Evolutionary conservation across 2,329 filamentous ascomycete genomes (phyloP).

Genomic region (Lasiodiplodia sp.): DNA sequence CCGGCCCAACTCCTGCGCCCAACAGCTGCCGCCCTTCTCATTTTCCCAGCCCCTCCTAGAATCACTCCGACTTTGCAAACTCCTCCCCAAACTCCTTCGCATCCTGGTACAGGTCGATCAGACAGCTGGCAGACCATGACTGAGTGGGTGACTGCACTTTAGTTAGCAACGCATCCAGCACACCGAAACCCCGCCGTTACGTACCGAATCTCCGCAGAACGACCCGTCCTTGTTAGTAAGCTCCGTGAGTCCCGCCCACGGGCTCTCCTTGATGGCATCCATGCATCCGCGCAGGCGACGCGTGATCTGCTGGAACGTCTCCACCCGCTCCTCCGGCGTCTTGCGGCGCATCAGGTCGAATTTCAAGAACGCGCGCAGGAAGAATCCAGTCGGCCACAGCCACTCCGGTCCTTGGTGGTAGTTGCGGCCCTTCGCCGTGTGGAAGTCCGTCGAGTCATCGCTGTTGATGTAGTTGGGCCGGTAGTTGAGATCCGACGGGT

Average conservation of each 20-base stretch:
- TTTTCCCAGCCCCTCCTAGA: background rate
- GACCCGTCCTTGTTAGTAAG: conserved; percentile 89
- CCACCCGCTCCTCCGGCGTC: conserved; percentile 72
- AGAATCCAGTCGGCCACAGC: conserved; percentile 97
- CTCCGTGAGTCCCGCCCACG: conserved; percentile 92
- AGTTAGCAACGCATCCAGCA: conserved; percentile 40
- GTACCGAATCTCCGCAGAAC: conserved; percentile 85
- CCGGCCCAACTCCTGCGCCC: background rate
- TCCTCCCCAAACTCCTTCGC: conserved; percentile 59
- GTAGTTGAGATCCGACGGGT: conserved; percentile 92
- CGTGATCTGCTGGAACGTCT: conserved; percentile 95
- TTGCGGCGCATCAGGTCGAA: conserved; percentile 82
- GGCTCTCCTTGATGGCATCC: conserved; percentile 77
- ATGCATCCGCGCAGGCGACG: conserved; percentile 83
- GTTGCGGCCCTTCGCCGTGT: conserved; percentile 92
- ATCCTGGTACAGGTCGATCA: conserved; percentile 97
- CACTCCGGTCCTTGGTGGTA: conserved; percentile 99
- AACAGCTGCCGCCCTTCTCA: conserved; percentile 8
- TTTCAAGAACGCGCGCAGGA: conserved; percentile 86
- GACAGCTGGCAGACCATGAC: conserved; percentile 92
- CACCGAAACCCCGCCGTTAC: conserved; percentile 43
- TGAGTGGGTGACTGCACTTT: conserved; percentile 81
- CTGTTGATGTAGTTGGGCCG: conserved; percentile 93
- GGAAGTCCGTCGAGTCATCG: conserved; percentile 90
- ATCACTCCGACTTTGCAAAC: conserved; percentile 25